A percentile compares a stretch with the other conserved stretches of the same genome.
Conservation (phyloP, 257 asterid genomes). For the Solanum commersonii region DNA sequence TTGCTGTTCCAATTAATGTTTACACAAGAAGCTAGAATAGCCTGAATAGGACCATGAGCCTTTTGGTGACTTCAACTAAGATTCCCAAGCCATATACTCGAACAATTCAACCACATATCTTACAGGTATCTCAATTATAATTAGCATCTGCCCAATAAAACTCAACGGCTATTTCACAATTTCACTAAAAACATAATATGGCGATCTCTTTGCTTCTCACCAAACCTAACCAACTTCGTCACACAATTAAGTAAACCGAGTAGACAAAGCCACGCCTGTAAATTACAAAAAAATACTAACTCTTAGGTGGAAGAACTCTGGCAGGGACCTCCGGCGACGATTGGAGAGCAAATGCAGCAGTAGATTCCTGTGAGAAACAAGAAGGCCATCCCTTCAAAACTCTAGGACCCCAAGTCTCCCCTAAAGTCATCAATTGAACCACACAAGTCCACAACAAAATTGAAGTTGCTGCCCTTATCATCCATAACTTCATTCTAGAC, state of each 20-base stretch:
- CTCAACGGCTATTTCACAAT: background rate
- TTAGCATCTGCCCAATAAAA: background rate
- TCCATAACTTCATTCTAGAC: slow-evolving; percentile 91
- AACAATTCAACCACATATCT: background rate
- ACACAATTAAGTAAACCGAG: background rate
- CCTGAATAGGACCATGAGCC: background rate
- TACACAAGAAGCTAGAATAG: background rate
- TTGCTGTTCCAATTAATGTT: background rate
- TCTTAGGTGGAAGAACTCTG: slow-evolving; percentile 80
- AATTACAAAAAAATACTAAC: slow-evolving; percentile 34
- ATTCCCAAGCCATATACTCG: background rate
- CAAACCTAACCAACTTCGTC: background rate
- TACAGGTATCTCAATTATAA: background rate
- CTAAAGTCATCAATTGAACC: slow-evolving; percentile 81
- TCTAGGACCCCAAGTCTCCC: slow-evolving; percentile 84
- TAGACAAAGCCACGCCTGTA: background rate
- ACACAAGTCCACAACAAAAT: slow-evolving; percentile 82
- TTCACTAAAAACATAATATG: background rate
- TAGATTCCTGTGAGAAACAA: slow-evolving; percentile 68
- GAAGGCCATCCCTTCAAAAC: slow-evolving; percentile 92
- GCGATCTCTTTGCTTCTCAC: background rate
- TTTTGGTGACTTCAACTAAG: background rate
- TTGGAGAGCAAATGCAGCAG: slow-evolving; percentile 45
- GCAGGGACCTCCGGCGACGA: slow-evolving; percentile 41
- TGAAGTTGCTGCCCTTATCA: slow-evolving; percentile 72